phyloP scores from a whole-genome alignment of 257 asterid genomes.

The Nyctanthes arbortristis region DNA sequence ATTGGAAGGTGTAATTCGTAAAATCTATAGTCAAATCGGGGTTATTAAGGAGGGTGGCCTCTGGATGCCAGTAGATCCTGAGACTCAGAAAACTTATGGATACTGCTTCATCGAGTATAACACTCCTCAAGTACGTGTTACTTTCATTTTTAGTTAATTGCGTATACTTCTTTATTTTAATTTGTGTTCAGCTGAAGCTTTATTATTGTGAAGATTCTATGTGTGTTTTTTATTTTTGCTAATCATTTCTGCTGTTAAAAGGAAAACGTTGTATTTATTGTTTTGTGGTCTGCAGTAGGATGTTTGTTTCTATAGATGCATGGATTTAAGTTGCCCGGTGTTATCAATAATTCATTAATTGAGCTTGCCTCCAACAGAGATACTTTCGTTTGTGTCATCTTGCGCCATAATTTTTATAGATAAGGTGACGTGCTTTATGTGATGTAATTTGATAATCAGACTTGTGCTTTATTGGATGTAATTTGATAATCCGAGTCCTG shows the following conservation, averaged over 20 bases:
- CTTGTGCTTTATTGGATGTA: too few species aligned
- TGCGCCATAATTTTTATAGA: too few species aligned
- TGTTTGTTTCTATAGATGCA: too few species aligned
- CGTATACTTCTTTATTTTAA: neutral
- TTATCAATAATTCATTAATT: too few species aligned
- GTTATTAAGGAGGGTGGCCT: constrained; percentile 76
- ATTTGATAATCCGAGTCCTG: too few species aligned
- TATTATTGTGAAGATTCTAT: neutral
- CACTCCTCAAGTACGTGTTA: constrained; percentile 70
- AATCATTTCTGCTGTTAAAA: neutral
- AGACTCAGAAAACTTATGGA: constrained; percentile 66
- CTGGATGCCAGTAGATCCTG: constrained; percentile 84
- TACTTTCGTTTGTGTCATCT: too few species aligned
- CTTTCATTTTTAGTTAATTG: neutral
- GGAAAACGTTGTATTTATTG: neutral
- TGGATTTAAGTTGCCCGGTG: too few species aligned
- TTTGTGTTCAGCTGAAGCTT: neutral
- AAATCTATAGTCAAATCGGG: constrained; percentile 81
- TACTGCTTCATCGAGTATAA: constrained; percentile 81
- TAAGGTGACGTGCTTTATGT: too few species aligned
- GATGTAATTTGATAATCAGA: too few species aligned
- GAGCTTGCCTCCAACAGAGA: too few species aligned
- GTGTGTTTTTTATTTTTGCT: neutral
- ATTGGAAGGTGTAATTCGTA: constrained; percentile 76
- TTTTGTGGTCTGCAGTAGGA: too few species aligned